A percentile compares a stretch with the other conserved stretches of the same genome.
Conservation (phyloP, 192 early-diverging fungal species). For the Lobosporangium transversale region DNA sequence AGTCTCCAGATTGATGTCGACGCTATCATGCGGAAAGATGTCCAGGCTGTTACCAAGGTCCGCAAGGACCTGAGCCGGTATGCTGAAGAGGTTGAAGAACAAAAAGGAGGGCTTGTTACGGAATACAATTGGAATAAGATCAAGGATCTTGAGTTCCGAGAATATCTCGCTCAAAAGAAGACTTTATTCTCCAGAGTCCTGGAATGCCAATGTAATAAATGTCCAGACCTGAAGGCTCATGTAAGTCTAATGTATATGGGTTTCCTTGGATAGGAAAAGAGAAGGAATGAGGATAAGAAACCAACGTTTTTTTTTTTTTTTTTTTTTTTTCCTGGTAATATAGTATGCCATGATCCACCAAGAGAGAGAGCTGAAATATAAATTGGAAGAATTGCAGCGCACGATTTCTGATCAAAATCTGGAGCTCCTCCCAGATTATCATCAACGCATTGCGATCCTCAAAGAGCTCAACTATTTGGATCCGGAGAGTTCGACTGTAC, state of each 20-base stretch:
- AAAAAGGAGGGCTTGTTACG: conserved; percentile 21
- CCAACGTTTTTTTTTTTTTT: conserved; percentile 2
- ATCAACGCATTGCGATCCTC: conserved; percentile 87
- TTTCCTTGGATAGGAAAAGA: background rate
- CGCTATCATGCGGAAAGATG: conserved; percentile 20
- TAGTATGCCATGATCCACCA: conserved; percentile 63
- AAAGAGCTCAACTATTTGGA: conserved; percentile 85
- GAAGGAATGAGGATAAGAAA: background rate
- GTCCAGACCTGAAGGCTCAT: conserved; percentile 81
- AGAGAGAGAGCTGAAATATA: conserved; percentile 69
- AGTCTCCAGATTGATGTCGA: conserved; percentile 14
- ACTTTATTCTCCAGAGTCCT: conserved; percentile 59
- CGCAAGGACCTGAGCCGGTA: conserved; percentile 29
- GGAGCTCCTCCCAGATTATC: conserved; percentile 92
- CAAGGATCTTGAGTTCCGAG: conserved; percentile 88
- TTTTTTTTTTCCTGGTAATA: background rate
- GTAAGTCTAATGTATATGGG: conserved; percentile 55
- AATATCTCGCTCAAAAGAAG: conserved; percentile 70
- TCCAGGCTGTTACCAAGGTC: conserved; percentile 28
- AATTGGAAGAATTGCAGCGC: conserved; percentile 78
- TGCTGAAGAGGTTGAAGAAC: conserved; percentile 39
- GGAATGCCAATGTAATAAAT: conserved; percentile 74
- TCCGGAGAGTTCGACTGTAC: conserved; percentile 80
- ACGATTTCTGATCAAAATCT: conserved; percentile 93
- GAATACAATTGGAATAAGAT: conserved; percentile 91